Evolutionary conservation across 1,284 basidiomycete species (phyloP).

Genomic region (Pseudozyma pruni): DNA sequence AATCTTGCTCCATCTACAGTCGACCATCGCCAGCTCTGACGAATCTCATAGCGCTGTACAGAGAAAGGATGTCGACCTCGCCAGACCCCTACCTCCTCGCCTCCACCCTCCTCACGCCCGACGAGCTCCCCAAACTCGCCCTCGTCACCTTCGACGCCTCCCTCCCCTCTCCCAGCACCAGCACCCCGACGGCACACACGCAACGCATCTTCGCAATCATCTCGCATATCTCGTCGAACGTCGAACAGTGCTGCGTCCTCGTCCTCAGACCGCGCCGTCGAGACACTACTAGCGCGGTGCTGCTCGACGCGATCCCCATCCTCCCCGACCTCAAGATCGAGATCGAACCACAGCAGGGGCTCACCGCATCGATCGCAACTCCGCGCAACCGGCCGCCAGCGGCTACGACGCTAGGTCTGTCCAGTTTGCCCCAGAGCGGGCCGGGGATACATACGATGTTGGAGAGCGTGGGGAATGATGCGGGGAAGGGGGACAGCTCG

Average conservation of each 20-base stretch:
- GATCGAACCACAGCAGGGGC: slow-evolving; percentile 31
- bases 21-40: no score
- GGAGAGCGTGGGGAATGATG: slow-evolving; percentile 22
- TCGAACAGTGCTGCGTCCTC: slow-evolving; percentile 45
- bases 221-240: slow-evolving; percentile 34
- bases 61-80: slow-evolving; percentile 21
- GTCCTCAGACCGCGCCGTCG: slow-evolving; percentile 38
- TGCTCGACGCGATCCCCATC: slow-evolving; percentile 40
- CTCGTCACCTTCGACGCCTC: slow-evolving; percentile 33
- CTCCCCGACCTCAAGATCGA: slow-evolving; percentile 36
- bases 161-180: neutral
- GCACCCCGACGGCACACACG: slow-evolving; percentile 4
- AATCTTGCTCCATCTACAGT: neutral
- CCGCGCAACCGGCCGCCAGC: slow-evolving; percentile 15
- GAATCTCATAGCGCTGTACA: no score
- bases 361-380: slow-evolving; percentile 23
- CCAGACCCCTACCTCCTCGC: slow-evolving; percentile 46
- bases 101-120: slow-evolving; percentile 36
- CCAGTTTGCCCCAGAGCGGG: slow-evolving; percentile 18
- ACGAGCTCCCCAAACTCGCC: slow-evolving; percentile 50
- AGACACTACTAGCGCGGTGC: slow-evolving; percentile 22
- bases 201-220: slow-evolving; percentile 49
- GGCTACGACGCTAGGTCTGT: slow-evolving; percentile 20
- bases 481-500: slow-evolving; percentile 3
- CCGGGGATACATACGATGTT: slow-evolving; percentile 35